Evolutionary conservation across 768 basidiomycete species (phyloP), one percentile per base, ranked within the genome.

Genomic region (Russula sp.): DNA sequence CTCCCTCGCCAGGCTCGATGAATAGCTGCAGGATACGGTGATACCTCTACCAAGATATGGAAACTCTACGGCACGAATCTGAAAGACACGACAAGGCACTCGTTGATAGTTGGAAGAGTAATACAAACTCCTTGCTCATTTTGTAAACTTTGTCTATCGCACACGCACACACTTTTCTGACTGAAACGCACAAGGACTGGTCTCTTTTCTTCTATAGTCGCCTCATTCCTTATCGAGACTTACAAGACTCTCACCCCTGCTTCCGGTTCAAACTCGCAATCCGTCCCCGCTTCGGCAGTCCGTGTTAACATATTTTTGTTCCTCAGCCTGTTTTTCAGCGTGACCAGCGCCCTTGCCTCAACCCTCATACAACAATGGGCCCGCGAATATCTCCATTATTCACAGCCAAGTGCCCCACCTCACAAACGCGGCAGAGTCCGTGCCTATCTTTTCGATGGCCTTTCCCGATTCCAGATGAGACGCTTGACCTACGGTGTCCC

Each of bases 81-180:
- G 59, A 59, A 32, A 52, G 32, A 5, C 16, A 58, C n/a, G 66
- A 68, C 57, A 58, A 46, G 52, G 34, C 26, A 30, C 28, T 30
- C 28, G 28, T 30, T 30, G 56, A 68, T 18, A 52, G 61, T 32
- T 67, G 67, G 66, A 52, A 10, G 18, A 26, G 63, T 9, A 61
- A 69, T 38, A 69, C 63, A 40, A 40, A 59, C 28, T 67, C 58
- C 0, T 55, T 67, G 50, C 48, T 68, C 26, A 61, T 68, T 18
- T 68, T 20, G 67, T 68, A 36, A 38, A 66, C 3, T n/a, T 36
- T 16, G 22, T 10, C 3, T 42, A 32, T 52, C 11, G 9, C 7
- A n/a, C 3, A n/a, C 36, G 8, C 11, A 28, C 14, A 30, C 30
- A 30, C 30, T 5, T 11, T 5, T 24, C 54, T 55, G 2, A 55